A percentile compares a stretch with the other conserved stretches of the same genome.
phyloP scores from a whole-genome alignment of 331 rosid genomes.

The Phaseolus coccineus region DNA sequence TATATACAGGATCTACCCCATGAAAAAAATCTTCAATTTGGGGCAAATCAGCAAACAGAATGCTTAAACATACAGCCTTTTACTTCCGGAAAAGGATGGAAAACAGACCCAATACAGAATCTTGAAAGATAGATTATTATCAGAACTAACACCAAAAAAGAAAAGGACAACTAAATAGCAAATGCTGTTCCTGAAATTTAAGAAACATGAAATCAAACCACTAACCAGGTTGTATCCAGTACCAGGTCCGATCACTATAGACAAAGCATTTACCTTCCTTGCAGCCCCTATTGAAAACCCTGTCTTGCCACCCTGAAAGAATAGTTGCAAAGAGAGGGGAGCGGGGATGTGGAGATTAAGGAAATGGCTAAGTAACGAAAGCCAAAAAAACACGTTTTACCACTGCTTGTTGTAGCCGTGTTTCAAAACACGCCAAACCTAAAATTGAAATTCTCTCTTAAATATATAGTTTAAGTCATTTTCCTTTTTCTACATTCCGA shows the following conservation, averaged over 20 bases:
- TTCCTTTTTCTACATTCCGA: constrained; percentile 34
- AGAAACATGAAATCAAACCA: constrained; percentile 32
- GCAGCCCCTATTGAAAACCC: constrained; percentile 88
- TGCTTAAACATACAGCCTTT: not conserved
- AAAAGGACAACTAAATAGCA: constrained; percentile 19
- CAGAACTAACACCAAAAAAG: constrained; percentile 20
- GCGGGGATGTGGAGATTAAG: constrained; percentile 35
- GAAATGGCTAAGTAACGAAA: constrained; percentile 31
- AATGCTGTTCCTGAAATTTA: constrained; percentile 16
- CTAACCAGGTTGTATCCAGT: constrained; percentile 93
- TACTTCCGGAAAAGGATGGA: not conserved
- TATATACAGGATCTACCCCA: constrained; percentile 11
- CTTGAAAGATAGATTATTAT: constrained; percentile 25
- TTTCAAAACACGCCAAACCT: constrained; percentile 37
- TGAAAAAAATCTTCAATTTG: constrained; percentile 29
- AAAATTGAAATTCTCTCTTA: constrained; percentile 28
- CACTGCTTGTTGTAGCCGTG: constrained; percentile 28
- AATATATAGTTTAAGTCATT: constrained; percentile 33
- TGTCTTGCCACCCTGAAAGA: constrained; percentile 65
- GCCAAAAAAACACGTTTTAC: constrained; percentile 45
- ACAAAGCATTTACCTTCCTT: constrained; percentile 65
- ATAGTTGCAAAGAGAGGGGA: constrained; percentile 40
- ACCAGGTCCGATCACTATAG: constrained; percentile 94
- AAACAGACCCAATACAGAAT: not conserved
- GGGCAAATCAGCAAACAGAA: constrained; percentile 15